phyloP scores from a whole-genome alignment of 2,329 filamentous ascomycete species.

The Diatrype stigma region DNA sequence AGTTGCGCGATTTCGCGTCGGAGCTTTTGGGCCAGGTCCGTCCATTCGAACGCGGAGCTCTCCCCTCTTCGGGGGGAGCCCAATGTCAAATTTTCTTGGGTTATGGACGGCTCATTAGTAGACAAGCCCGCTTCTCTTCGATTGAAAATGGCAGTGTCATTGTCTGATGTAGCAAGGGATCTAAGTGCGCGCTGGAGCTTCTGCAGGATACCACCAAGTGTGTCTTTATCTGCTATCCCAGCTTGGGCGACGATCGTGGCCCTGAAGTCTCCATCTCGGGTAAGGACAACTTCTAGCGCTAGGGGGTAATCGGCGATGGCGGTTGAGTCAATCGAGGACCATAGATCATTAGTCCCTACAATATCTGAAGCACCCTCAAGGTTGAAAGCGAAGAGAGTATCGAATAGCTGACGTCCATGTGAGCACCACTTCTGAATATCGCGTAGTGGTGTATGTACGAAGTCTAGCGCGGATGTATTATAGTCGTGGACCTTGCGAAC shows the following conservation, averaged over 20 bases:
- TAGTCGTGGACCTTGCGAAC: conserved; percentile 65
- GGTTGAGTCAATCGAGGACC: conserved; percentile 48
- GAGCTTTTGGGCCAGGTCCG: conserved; percentile 45
- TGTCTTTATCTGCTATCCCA: conserved; percentile 26
- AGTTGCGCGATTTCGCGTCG: conserved; percentile 61
- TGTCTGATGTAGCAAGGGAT: conserved; percentile 16
- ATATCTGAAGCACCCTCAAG: conserved; percentile 33
- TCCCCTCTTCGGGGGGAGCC: not conserved
- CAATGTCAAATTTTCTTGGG: not conserved
- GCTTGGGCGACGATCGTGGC: conserved; percentile 58
- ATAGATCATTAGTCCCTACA: conserved; percentile 37
- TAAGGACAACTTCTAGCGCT: conserved; percentile 67
- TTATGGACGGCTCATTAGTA: not conserved
- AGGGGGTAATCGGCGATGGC: conserved; percentile 66
- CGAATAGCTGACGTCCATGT: conserved; percentile 61
- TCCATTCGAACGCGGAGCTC: conserved; percentile 53
- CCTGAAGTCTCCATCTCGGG: conserved; percentile 40
- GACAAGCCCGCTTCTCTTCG: not conserved
- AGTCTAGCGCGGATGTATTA: conserved; percentile 63
- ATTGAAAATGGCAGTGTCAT: not conserved
- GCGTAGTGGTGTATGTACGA: conserved; percentile 74
- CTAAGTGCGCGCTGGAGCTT: conserved; percentile 30
- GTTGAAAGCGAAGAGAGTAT: conserved; percentile 81
- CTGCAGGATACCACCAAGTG: conserved; percentile 34
- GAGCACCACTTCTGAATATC: conserved; percentile 77